A percentile compares a stretch with the other conserved stretches of the same genome.
Conservation (phyloP, 2,329 filamentous ascomycete species). For the Fusarium sp. region DNA sequence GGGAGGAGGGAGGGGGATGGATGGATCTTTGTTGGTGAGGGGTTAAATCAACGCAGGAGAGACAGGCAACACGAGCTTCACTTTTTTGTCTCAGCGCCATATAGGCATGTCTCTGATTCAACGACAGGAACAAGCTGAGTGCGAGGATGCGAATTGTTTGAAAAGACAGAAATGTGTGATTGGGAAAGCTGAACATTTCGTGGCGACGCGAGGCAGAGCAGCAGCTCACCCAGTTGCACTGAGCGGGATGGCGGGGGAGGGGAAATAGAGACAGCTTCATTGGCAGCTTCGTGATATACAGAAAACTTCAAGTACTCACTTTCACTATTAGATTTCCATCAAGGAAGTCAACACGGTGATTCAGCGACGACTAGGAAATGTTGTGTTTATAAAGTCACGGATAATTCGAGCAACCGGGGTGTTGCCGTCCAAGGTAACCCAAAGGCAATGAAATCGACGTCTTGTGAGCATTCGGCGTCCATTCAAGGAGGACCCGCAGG, state of each 20-base stretch:
- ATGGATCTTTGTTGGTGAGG: conserved; percentile 33
- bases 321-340: conserved; percentile 1
- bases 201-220: conserved; percentile 16
- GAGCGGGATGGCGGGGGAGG: conserved; percentile 5
- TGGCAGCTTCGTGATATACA: not conserved
- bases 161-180: conserved; percentile 26
- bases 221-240: not conserved
- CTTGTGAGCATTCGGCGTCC: conserved; percentile 36
- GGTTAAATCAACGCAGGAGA: conserved; percentile 34
- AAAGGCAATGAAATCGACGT: conserved; percentile 33
- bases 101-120: conserved; percentile 27
- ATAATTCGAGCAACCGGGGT: conserved; percentile 9
- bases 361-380: not conserved
- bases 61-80: conserved; percentile 20
- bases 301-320: conserved; percentile 1
- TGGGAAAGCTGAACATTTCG: conserved; percentile 23
- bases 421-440: conserved; percentile 4
- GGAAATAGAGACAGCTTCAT: not conserved
- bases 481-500: conserved; percentile 50
- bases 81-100: conserved; percentile 36
- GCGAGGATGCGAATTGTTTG: conserved; percentile 24
- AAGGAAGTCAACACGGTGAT: not conserved
- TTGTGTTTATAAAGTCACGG: not conserved
- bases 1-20: conserved; percentile 22
- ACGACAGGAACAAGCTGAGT: conserved; percentile 16